Evolutionary conservation across 169 alveolate species (phyloP).

Genomic region (Eimeria necatrix): DNA sequence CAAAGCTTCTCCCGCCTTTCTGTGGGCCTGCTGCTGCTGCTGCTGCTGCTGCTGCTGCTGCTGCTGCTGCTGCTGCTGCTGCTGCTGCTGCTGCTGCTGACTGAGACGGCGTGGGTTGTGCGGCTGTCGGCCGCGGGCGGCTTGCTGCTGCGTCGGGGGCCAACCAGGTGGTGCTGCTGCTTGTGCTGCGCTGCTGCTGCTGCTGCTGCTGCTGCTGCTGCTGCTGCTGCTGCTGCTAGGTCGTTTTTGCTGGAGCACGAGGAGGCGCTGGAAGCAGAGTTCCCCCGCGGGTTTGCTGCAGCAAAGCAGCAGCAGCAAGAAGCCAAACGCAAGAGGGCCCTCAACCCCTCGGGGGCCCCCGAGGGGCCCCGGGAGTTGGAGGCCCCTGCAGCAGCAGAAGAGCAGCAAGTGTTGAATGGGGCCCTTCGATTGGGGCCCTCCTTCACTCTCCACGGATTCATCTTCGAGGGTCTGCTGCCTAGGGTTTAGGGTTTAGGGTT

Average conservation of each 20-base stretch:
- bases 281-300: neutral
- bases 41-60: neutral
- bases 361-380: neutral
- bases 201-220: neutral
- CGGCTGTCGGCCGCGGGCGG: neutral
- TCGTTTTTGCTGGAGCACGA: conserved; percentile 56
- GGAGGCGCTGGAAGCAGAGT: conserved; percentile 47
- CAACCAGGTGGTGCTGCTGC: neutral
- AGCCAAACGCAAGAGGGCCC: conserved; percentile 11
- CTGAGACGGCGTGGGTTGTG: neutral
- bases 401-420: neutral
- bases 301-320: conserved; percentile 46
- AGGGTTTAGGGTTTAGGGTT: too few relatives aligned
- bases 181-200: neutral
- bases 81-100: conserved; percentile 33
- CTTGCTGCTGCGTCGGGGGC: neutral
- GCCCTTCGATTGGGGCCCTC: conserved; percentile 31
- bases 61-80: neutral
- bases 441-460: conserved; percentile 19
- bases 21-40: conserved; percentile 24
- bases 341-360: conserved; percentile 26
- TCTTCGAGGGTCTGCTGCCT: conserved; percentile 14
- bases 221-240: conserved; percentile 68
- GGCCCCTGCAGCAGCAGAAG: neutral
- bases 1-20: neutral